Conservation (phyloP, 1,139 yeast species). For the Kodamaea sp. region DNA sequence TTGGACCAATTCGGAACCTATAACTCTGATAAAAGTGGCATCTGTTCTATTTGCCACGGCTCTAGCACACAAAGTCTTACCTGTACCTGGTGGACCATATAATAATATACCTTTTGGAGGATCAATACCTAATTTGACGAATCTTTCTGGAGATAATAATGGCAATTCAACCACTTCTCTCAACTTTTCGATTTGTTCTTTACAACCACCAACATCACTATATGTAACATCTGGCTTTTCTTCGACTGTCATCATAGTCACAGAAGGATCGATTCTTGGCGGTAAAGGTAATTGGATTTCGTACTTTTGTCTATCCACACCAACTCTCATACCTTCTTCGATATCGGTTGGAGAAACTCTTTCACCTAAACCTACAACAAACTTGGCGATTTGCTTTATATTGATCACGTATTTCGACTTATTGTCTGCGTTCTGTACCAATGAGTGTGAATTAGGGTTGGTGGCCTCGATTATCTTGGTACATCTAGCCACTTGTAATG, state of each 20-base stretch:
- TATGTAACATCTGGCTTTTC: slow-evolving; percentile 94
- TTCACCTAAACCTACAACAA: slow-evolving; percentile 94
- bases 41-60: slow-evolving; percentile 99
- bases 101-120: slow-evolving; percentile 96
- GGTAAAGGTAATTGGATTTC: slow-evolving; percentile 96
- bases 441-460: slow-evolving; percentile 32
- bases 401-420: slow-evolving; percentile 92
- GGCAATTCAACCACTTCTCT: slow-evolving; percentile 98
- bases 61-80: slow-evolving; percentile 95
- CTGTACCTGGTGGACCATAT: slow-evolving; percentile 99
- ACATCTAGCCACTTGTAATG: slow-evolving; percentile 96
- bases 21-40: slow-evolving; percentile 95
- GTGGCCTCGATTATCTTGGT: slow-evolving; percentile 84
- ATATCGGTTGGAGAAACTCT: slow-evolving; percentile 97
- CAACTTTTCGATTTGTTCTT: slow-evolving; percentile 94
- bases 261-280: slow-evolving; percentile 95
- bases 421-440: slow-evolving; percentile 62
- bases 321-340: slow-evolving; percentile 99
- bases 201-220: slow-evolving; percentile 95
- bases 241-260: slow-evolving; percentile 99
- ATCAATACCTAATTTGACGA: slow-evolving; percentile 93
- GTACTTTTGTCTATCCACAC: slow-evolving; percentile 95
- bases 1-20: slow-evolving; percentile 96
- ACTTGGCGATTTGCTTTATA: slow-evolving; percentile 96
- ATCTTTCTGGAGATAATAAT: slow-evolving; percentile 88